Evolutionary conservation across 305 asterid genomes (phyloP).

Genomic region (Fraxinus albicans): DNA sequence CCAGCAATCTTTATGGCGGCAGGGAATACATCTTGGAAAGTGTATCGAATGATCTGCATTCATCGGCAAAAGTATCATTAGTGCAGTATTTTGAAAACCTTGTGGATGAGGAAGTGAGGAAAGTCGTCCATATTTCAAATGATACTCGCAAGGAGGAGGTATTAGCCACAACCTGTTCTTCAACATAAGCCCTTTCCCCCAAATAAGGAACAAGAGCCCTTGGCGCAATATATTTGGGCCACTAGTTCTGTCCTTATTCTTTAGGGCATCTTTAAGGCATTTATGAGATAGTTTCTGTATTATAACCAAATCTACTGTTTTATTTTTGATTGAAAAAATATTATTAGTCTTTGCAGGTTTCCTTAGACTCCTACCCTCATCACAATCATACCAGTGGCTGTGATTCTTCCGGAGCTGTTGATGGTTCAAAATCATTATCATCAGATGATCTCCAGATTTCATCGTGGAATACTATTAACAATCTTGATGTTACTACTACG

Average conservation of each 20-base stretch:
- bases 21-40: conserved; percentile 51
- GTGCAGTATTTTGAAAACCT: conserved; percentile 43
- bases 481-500: conserved; percentile 29
- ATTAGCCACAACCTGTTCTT: conserved; percentile 17
- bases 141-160: conserved; percentile 52
- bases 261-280: neutral
- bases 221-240: conserved; percentile 7
- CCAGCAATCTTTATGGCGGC: conserved; percentile 29
- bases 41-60: conserved; percentile 67
- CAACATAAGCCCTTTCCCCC: conserved; percentile 15
- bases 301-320: neutral
- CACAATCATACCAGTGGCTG: conserved; percentile 32
- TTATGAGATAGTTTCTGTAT: neutral
- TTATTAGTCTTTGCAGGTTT: conserved; percentile 48
- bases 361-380: conserved; percentile 26
- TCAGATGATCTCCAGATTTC: conserved; percentile 31
- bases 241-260: conserved; percentile 11
- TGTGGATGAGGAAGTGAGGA: conserved; percentile 67
- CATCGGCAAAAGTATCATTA: conserved; percentile 56
- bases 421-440: conserved; percentile 32
- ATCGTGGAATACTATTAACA: conserved; percentile 23
- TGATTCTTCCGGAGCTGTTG: conserved; percentile 31
- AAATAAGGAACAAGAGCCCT: neutral
- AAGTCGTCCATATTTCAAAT: conserved; percentile 35
- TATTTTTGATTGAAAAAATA: conserved; percentile 14